Evolutionary conservation across 106 monocot genomes (phyloP), one percentile per base, ranked within the genome.

Genomic region (Dendrobium chrysotoxum): DNA sequence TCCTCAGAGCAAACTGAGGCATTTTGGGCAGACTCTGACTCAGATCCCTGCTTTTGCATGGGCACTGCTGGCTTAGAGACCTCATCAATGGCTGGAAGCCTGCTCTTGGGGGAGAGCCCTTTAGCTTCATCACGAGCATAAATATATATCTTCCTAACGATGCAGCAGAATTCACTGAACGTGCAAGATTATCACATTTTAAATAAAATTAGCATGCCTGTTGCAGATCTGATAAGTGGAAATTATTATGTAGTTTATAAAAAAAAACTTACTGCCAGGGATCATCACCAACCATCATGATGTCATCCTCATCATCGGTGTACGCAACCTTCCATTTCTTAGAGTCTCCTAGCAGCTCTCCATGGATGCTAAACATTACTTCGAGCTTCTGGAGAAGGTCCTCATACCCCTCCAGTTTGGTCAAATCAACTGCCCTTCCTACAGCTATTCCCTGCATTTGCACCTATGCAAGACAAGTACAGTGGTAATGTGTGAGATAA

Each of bases 391-490:
- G 21, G 28, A 87, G 88, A 1, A 94, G 88, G 5, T 97, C 92
- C 13, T 64, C 79, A 38, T 97, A 94, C 7, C 89, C 86, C 55
- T 83, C 72, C 0, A 94, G 78, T 74, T 86, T 90, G 17, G 92
- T 92, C 86, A 97, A 76, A 81, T 97, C 96, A n/a, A 97, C 92
- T 26, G 93, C 96, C 83, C 96, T 90, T 9, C 96, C 96, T 44
- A 97, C 96, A 4, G 96, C 94, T 85, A 90, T 92, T 16, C 96
- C 96, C 47, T 87, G 88, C 96, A 97, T 94, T 75, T 90, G 89
- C 77, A 97, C 92, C 96, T 96, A 85, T 55, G 50, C n/a, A 65
- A 35, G 35, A 35, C 35, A 35, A 35, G 35, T 65, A 5, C 64
- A 65, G 35, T 35, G 35, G 35, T 9, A 26, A 1, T 26, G 35